These are phyloP conservation scores for Avena sativa DNA, from an alignment of 176 grass and related monocot species.

Conservation along the genomic window DNA sequence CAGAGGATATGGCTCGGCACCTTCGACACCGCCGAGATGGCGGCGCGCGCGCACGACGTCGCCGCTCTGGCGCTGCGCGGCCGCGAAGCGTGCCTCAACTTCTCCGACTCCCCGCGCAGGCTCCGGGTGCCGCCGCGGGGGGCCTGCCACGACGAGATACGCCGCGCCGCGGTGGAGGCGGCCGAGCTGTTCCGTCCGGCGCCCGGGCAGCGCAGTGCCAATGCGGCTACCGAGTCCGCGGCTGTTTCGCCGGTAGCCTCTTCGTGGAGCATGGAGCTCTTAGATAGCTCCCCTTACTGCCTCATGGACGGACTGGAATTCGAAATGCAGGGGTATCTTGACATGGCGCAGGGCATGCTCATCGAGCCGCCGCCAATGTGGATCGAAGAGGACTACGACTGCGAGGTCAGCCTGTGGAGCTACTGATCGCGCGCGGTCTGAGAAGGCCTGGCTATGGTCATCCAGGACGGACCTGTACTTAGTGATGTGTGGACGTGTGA, in stretches of 20 bases:
- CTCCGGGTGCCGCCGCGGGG: conserved; percentile 55
- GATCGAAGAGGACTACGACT: conserved; percentile 44
- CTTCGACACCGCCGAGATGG: conserved; percentile 88
- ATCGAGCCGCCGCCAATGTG: conserved; percentile 56
- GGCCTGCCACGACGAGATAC: conserved; percentile 59
- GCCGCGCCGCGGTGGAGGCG: conserved; percentile 59
- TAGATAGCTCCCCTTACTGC: conserved; percentile 2
- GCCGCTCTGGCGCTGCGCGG: conserved; percentile 76
- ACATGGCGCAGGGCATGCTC: conserved; percentile 79
- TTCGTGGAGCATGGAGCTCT: no score
- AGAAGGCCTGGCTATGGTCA: neutral
- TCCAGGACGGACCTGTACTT: neutral
- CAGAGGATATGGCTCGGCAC: conserved; percentile 78
- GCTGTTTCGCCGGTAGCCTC: neutral
- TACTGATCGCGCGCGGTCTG: conserved; percentile 30
- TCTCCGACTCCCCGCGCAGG: conserved; percentile 67
- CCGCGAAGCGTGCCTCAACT: conserved; percentile 76
- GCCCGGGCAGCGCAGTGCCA: neutral
- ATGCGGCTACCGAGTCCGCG: neutral
- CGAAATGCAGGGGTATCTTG: conserved; percentile 70
- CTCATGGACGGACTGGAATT: conserved; percentile 48
- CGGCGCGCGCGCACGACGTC: conserved; percentile 84
- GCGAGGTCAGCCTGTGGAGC: conserved; percentile 68
- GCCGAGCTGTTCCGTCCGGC: conserved; percentile 58
- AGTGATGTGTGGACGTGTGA: conserved; percentile 7